A percentile compares a stretch with the other conserved stretches of the same genome.
Evolutionary conservation across 1,139 yeast species (phyloP).

Genomic region (Yamadazyma sp.): DNA sequence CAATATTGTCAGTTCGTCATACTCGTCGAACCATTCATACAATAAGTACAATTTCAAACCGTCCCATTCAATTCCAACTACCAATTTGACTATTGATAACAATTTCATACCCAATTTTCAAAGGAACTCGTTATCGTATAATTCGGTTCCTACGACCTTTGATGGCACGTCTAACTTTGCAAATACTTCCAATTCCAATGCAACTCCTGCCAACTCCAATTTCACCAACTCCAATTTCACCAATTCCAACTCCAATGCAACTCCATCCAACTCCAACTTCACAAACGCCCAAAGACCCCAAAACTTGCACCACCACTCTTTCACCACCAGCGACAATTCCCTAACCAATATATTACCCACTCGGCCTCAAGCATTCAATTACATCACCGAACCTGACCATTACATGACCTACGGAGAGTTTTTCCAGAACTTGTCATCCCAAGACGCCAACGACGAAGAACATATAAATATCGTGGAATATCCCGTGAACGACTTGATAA

Average conservation of each 20-base stretch:
- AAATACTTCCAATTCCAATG: background rate
- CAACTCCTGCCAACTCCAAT: too few relatives aligned
- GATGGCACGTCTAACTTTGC: too few relatives aligned
- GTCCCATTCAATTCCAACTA: constrained; percentile 20
- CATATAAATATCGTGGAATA: constrained; percentile 81
- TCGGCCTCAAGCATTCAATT: constrained; percentile 13
- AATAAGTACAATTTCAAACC: constrained; percentile 17
- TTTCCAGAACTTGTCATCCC: constrained; percentile 29
- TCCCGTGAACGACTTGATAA: constrained; percentile 75
- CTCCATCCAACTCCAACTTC: background rate
- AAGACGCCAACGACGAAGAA: constrained; percentile 37
- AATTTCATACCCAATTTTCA: constrained; percentile 15
- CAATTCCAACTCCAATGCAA: too few relatives aligned
- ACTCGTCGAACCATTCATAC: constrained; percentile 43
- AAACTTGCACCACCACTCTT: constrained; percentile 10
- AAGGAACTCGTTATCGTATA: constrained; percentile 6
- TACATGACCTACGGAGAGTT: constrained; percentile 48
- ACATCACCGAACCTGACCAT: constrained; percentile 38
- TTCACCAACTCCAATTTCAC: too few relatives aligned
- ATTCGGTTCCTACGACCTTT: constrained; percentile 4
- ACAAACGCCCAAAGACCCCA: constrained; percentile 3
- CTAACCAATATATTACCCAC: constrained; percentile 10
- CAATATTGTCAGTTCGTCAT: constrained; percentile 50
- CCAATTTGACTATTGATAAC: constrained; percentile 17
- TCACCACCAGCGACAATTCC: constrained; percentile 10